A percentile compares a stretch with the other conserved stretches of the same genome.
phyloP scores from a whole-genome alignment of 768 basidiomycete species.

The Ephemerocybe angulata region DNA sequence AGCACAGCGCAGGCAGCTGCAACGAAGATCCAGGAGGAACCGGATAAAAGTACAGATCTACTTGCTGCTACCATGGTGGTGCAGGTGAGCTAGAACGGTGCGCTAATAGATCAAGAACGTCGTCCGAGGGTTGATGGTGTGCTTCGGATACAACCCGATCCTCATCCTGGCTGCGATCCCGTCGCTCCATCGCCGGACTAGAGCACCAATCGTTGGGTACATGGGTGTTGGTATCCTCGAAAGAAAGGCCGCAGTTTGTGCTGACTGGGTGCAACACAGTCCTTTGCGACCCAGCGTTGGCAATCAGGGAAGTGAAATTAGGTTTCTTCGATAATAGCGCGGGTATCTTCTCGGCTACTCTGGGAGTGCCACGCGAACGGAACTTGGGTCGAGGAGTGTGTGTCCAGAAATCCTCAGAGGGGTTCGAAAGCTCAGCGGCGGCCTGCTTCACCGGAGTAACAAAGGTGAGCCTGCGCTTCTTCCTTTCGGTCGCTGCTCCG shows the following conservation, averaged over 20 bases:
- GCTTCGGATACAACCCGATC: not conserved
- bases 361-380: not conserved
- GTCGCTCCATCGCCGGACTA: not conserved
- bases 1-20: not conserved
- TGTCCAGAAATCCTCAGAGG: not conserved
- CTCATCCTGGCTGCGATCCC: not conserved
- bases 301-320: slow-evolving; percentile 34
- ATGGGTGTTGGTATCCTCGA: too few relatives aligned
- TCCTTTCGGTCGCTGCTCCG: not conserved
- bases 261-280: slow-evolving; percentile 26
- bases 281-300: slow-evolving; percentile 36
- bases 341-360: not conserved
- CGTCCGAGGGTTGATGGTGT: slow-evolving; percentile 36
- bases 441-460: not conserved
- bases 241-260: too few relatives aligned
- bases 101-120: slow-evolving; percentile 48
- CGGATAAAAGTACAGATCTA: not conserved
- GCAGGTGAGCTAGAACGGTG: slow-evolving; percentile 28
- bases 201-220: too few relatives aligned
- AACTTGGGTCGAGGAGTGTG: not conserved
- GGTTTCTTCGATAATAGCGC: not conserved
- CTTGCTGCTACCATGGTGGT: not conserved
- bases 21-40: not conserved
- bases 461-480: slow-evolving; percentile 17
- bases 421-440: not conserved